These are phyloP conservation scores for Penicillium sp. DNA, from an alignment of 2,329 filamentous ascomycete genomes.

Conservation along the genomic window DNA sequence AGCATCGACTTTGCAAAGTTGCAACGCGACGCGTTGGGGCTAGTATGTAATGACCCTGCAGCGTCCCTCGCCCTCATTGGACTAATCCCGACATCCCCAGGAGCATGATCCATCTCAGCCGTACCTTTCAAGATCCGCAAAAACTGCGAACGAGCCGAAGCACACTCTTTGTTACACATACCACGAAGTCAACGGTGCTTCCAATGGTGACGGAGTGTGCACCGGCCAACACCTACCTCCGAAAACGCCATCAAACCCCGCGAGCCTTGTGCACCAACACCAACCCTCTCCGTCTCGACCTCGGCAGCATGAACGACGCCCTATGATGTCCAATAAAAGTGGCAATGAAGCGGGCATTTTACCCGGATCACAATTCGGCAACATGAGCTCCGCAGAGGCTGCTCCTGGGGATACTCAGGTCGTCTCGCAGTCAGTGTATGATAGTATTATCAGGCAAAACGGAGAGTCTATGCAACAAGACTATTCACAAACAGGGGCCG, in stretches of 20 bases:
- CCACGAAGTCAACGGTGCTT: constrained; percentile 1
- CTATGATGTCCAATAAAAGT: constrained; percentile 14
- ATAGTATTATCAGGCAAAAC: constrained; percentile 41
- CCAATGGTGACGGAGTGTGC: constrained; percentile 3
- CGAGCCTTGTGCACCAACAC: constrained; percentile 10
- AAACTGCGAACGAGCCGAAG: constrained; percentile 7
- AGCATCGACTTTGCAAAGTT: constrained; percentile 43
- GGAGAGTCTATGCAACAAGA: constrained; percentile 30
- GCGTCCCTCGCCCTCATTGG: constrained; percentile 29
- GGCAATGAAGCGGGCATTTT: constrained; percentile 16
- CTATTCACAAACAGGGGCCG: constrained; percentile 26
- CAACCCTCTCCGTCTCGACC: background rate
- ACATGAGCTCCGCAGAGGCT: constrained; percentile 39
- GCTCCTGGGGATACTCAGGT: constrained; percentile 45
- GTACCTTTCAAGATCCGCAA: constrained; percentile 13
- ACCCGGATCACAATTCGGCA: constrained; percentile 24
- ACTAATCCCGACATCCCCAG: constrained; percentile 30
- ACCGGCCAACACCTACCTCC: constrained; percentile 10
- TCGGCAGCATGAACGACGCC: constrained; percentile 23
- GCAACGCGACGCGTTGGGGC: constrained; percentile 44
- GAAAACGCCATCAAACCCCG: constrained; percentile 13
- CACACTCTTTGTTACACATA: background rate
- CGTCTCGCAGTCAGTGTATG: constrained; percentile 47
- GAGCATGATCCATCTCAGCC: constrained; percentile 32
- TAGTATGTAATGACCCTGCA: constrained; percentile 37